A percentile compares a stretch with the other conserved stretches of the same genome.
phyloP scores from a whole-genome alignment of 257 asterid genomes.

The Solanum gandarillasii region DNA sequence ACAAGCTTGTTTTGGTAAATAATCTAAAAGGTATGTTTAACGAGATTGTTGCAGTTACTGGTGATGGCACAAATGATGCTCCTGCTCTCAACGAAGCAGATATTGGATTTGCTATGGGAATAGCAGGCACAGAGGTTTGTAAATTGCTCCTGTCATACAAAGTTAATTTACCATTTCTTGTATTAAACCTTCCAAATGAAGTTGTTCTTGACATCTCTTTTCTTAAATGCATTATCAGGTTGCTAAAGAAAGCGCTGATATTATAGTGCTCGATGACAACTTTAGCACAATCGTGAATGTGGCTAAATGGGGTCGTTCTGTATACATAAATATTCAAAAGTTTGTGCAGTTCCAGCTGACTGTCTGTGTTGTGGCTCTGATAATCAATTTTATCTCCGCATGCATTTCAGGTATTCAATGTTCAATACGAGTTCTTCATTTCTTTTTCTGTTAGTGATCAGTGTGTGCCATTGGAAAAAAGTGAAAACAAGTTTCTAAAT shows the following conservation, averaged over 20 bases:
- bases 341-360: conserved; percentile 85
- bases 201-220: background rate
- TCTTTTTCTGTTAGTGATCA: background rate
- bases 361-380: conserved; percentile 63
- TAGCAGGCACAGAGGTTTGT: conserved; percentile 83
- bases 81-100: conserved; percentile 92
- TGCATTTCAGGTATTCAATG: conserved; percentile 50
- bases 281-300: conserved; percentile 58
- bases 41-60: conserved; percentile 79
- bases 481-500: background rate
- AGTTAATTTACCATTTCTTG: too few relatives aligned
- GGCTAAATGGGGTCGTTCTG: conserved; percentile 82
- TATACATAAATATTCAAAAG: conserved; percentile 76
- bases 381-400: conserved; percentile 59
- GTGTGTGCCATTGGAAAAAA: background rate
- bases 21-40: conserved; percentile 44
- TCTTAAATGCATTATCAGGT: conserved; percentile 29
- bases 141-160: background rate
- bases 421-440: background rate
- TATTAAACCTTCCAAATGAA: background rate
- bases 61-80: conserved; percentile 96
- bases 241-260: conserved; percentile 77
- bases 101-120: conserved; percentile 94
- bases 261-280: conserved; percentile 70
- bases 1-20: conserved; percentile 63